A percentile compares a stretch with the other conserved stretches of the same genome.
Conservation (phyloP, 768 basidiomycete genomes). For the Lactarius vividus region DNA sequence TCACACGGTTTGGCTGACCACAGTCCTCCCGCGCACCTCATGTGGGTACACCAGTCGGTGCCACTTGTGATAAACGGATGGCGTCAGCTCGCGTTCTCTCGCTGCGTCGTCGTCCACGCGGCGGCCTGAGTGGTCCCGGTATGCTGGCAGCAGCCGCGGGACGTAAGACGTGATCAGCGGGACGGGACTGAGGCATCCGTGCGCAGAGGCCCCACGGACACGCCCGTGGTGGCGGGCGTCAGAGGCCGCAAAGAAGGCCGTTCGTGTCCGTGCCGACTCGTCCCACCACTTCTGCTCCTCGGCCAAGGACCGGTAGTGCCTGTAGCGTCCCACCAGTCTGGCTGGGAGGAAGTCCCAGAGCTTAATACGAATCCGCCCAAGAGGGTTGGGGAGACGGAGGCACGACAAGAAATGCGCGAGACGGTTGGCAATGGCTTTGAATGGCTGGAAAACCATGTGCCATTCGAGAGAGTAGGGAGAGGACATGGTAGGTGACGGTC, state of each 20-base stretch:
- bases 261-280: conserved; percentile 31
- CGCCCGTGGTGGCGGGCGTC: conserved; percentile 19
- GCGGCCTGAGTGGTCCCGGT: conserved; percentile 32
- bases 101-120: conserved; percentile 27
- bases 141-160: conserved; percentile 41
- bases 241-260: conserved; percentile 29
- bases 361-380: not conserved
- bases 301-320: conserved; percentile 29
- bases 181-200: conserved; percentile 3
- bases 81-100: conserved; percentile 34
- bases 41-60: conserved; percentile 45
- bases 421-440: conserved; percentile 14
- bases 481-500: not conserved
- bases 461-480: conserved; percentile 3
- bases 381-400: conserved; percentile 2
- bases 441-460: conserved; percentile 17
- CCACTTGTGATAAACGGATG: conserved; percentile 44
- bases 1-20: not conserved
- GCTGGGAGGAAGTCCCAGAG: conserved; percentile 19
- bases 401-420: conserved; percentile 12
- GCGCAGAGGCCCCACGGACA: not conserved
- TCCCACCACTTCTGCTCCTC: conserved; percentile 37
- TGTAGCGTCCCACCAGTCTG: not conserved
- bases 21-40: conserved; percentile 32
- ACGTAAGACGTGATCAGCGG: conserved; percentile 36